phyloP scores from a whole-genome alignment of 176 grass and related monocot species.

The Calamus simplicifolius region DNA sequence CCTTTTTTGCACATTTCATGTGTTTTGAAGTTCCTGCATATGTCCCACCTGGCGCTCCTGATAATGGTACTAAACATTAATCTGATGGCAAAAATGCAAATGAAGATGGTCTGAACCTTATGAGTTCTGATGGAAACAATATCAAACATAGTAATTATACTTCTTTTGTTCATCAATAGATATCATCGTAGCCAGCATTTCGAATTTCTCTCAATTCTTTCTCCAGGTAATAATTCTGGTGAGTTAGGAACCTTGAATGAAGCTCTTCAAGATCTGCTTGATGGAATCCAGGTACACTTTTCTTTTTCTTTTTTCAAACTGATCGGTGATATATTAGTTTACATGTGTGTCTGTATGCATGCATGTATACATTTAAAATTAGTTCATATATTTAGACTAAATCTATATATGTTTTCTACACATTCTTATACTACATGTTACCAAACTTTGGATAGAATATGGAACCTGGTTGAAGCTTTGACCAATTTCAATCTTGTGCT shows the following conservation, averaged over 20 bases:
- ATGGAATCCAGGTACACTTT: constrained; percentile 86
- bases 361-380: no score
- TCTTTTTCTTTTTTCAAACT: background rate
- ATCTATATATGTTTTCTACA: no score
- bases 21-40: constrained; percentile 92
- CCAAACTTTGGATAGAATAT: no score
- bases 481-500: no score
- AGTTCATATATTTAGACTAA: no score
- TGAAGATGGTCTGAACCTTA: constrained; percentile 67
- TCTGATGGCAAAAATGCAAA: constrained; percentile 36
- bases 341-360: no score
- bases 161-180: no score
- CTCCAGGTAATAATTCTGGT: constrained; percentile 44
- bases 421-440: no score
- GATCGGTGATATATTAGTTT: no score
- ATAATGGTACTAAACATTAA: constrained; percentile 39
- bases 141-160: constrained; percentile 50
- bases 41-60: constrained; percentile 45
- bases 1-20: constrained; percentile 99
- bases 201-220: constrained; percentile 8
- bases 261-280: constrained; percentile 91
- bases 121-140: constrained; percentile 86
- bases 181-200: no score
- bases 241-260: constrained; percentile 80
- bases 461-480: no score